Evolutionary conservation across 2,329 filamentous ascomycete species (phyloP).

Genomic region (Cordyceps javanica): DNA sequence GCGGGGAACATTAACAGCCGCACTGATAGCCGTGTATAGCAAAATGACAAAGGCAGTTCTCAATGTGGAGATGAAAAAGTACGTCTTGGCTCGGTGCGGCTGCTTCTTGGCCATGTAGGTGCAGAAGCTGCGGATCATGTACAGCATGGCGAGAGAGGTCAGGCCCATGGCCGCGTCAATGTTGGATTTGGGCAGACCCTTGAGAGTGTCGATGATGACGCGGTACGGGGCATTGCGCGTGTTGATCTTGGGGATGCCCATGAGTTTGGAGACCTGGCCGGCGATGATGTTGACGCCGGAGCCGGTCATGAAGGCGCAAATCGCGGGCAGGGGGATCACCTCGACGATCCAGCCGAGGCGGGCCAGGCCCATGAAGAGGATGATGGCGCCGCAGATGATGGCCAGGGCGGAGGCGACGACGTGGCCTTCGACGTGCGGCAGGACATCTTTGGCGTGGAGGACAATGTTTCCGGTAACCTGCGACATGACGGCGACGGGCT

Average conservation of each 20-base stretch:
- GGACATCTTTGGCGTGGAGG: conserved; percentile 28
- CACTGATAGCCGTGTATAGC: conserved; percentile 73
- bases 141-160: conserved; percentile 61
- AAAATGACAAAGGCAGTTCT: conserved; percentile 76
- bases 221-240: conserved; percentile 42
- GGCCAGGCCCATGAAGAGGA: conserved; percentile 43
- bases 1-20: conserved; percentile 56
- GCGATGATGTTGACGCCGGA: conserved; percentile 44
- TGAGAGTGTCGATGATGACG: conserved; percentile 47
- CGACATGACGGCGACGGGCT: conserved; percentile 51
- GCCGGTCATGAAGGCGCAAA: conserved; percentile 50
- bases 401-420: conserved; percentile 42
- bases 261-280: conserved; percentile 44
- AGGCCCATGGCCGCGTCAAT: conserved; percentile 71
- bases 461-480: conserved; percentile 46
- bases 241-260: conserved; percentile 45
- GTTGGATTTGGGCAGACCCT: conserved; percentile 39
- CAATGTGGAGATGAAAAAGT: conserved; percentile 73
- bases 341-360: conserved; percentile 49
- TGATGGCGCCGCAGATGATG: conserved; percentile 41
- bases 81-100: conserved; percentile 60
- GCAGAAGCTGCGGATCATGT: conserved; percentile 58
- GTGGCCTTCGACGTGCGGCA: conserved; percentile 35
- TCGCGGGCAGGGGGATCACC: conserved; percentile 46
- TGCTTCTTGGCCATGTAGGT: conserved; percentile 58